A percentile compares a stretch with the other conserved stretches of the same genome.
These are phyloP conservation scores for Leptodermis oblonga DNA, from an alignment of 257 asterid species.

Conservation along the genomic window DNA sequence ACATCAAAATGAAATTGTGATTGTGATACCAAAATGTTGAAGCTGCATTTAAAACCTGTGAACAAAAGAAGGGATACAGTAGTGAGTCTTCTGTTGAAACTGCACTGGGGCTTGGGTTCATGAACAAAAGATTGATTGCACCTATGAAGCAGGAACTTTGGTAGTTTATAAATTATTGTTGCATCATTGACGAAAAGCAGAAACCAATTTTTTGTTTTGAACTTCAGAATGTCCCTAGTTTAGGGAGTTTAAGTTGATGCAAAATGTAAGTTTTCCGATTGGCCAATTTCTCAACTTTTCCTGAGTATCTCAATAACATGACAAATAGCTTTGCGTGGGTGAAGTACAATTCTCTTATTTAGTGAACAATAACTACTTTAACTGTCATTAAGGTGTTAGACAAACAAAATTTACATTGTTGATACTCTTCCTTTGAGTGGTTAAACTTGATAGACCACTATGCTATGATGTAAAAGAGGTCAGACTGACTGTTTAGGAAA, in stretches of 20 bases:
- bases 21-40: background rate
- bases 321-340: background rate
- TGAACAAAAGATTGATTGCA: background rate
- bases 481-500: background rate
- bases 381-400: background rate
- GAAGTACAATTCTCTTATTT: background rate
- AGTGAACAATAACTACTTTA: background rate
- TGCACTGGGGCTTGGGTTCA: background rate
- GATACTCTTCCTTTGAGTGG: background rate
- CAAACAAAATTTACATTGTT: background rate
- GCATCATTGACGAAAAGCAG: background rate
- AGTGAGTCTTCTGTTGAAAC: background rate
- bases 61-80: background rate
- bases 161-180: background rate
- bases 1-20: background rate
- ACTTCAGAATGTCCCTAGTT: background rate
- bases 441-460: background rate
- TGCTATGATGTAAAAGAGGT: background rate
- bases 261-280: background rate
- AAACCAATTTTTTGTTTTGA: background rate
- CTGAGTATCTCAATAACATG: background rate
- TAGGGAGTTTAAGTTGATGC: background rate
- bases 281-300: background rate
- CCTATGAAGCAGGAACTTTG: background rate
- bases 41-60: background rate